Evolutionary conservation across 164 flowering plant genomes (phyloP).

Genomic region (Vitis rupestris): DNA sequence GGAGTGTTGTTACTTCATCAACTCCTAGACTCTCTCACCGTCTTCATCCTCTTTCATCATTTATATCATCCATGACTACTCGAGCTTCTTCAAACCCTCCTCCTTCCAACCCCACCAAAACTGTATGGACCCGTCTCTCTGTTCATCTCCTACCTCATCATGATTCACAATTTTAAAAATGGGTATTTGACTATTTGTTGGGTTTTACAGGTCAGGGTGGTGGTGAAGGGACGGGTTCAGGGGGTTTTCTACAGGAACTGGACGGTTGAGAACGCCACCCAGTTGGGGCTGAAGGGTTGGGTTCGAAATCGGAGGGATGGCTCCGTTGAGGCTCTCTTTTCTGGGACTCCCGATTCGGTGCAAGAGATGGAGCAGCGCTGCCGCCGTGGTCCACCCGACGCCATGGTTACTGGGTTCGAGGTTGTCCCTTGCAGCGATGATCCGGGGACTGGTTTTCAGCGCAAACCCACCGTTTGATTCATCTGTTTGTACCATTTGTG

Average conservation of each 20-base stretch:
- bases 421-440: constrained; percentile 62
- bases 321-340: constrained; percentile 72
- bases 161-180: neutral
- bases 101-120: constrained; percentile 20
- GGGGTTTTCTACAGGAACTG: constrained; percentile 88
- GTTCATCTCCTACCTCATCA: neutral
- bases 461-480: constrained; percentile 57
- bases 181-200: neutral
- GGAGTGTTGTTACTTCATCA: neutral
- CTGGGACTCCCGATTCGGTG: constrained; percentile 61
- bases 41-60: constrained; percentile 13
- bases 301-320: constrained; percentile 61
- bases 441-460: constrained; percentile 65
- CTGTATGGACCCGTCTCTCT: constrained; percentile 16
- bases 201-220: constrained; percentile 59
- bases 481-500: neutral
- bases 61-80: constrained; percentile 23
- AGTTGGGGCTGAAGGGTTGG: constrained; percentile 69
- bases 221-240: constrained; percentile 81
- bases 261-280: constrained; percentile 79
- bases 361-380: constrained; percentile 80
- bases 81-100: constrained; percentile 7
- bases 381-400: constrained; percentile 73
- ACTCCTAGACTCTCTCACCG: constrained; percentile 18
- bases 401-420: constrained; percentile 66